A percentile compares a stretch with the other conserved stretches of the same genome.
Conservation (phyloP, 1,139 yeast species). For the Pichia sp. region DNA sequence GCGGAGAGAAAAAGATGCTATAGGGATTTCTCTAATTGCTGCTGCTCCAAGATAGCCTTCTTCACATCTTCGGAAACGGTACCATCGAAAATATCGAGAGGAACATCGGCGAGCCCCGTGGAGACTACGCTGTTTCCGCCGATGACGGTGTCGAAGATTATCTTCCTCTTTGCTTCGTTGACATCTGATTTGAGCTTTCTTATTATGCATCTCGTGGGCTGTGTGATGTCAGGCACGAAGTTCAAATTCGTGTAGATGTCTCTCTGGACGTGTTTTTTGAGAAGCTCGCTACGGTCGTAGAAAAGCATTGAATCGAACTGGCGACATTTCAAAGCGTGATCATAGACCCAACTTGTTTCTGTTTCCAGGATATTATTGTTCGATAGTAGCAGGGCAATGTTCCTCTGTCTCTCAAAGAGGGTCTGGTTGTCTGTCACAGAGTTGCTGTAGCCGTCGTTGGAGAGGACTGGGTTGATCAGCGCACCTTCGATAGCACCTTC, state of each 20-base stretch:
- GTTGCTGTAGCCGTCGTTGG: slow-evolving; percentile 10
- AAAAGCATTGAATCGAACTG: slow-evolving; percentile 61
- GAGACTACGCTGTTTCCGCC: slow-evolving; percentile 40
- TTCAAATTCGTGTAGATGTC: slow-evolving; percentile 81
- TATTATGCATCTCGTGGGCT: slow-evolving; percentile 51
- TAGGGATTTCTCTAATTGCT: slow-evolving; percentile 43
- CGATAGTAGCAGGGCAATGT: slow-evolving; percentile 13
- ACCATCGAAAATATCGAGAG: slow-evolving; percentile 53
- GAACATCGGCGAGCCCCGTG: slow-evolving; percentile 64
- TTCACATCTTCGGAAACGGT: slow-evolving; percentile 54
- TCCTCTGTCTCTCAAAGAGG: slow-evolving; percentile 18
- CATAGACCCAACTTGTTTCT: slow-evolving; percentile 62
- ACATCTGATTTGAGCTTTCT: slow-evolving; percentile 29
- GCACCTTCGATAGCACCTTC: slow-evolving; percentile 78
- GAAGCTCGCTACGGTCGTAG: slow-evolving; percentile 55
- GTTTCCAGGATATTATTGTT: slow-evolving; percentile 19
- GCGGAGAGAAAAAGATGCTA: background rate
- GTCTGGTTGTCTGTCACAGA: slow-evolving; percentile 3
- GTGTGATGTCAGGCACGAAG: slow-evolving; percentile 72
- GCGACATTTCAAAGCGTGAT: slow-evolving; percentile 74
- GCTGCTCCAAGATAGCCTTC: slow-evolving; percentile 64
- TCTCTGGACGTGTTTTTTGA: slow-evolving; percentile 51
- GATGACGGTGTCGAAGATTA: slow-evolving; percentile 52
- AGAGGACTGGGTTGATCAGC: slow-evolving; percentile 12
- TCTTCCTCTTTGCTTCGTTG: slow-evolving; percentile 17